Conservation (phyloP, 129 eudicot species). For the Rutidosis leptorrhynchoides region DNA sequence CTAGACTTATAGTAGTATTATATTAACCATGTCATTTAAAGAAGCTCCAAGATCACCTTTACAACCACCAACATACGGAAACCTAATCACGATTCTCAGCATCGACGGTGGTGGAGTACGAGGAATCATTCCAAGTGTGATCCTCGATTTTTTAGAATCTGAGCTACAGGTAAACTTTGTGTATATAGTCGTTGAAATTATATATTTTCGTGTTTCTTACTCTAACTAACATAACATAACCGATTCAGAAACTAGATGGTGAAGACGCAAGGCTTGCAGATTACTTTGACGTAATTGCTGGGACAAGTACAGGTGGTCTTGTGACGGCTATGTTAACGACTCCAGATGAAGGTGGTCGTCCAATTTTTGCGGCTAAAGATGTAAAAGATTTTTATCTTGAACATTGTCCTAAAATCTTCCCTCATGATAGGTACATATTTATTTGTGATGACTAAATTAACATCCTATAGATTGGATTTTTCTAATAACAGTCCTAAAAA, state of each 20-base stretch:
- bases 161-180: not conserved
- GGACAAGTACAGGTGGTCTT: slow-evolving; percentile 5
- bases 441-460: not conserved
- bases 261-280: slow-evolving; percentile 4
- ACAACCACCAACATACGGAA: slow-evolving; percentile 8
- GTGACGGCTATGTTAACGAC: slow-evolving; percentile 9
- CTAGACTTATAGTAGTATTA: too few relatives aligned
- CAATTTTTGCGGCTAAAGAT: not conserved
- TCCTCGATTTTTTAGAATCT: not conserved
- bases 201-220: not conserved
- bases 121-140: slow-evolving; percentile 13
- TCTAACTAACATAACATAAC: not conserved
- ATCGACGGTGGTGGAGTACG: slow-evolving; percentile 11
- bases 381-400: not conserved
- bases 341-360: not conserved
- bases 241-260: not conserved
- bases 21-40: not conserved
- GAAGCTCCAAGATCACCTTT: not conserved
- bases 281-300: slow-evolving; percentile 3
- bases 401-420: slow-evolving; percentile 5
- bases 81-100: slow-evolving; percentile 7
- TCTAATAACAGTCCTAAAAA: too few relatives aligned
- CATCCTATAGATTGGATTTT: too few relatives aligned
- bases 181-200: not conserved
- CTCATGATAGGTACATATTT: not conserved